Evolutionary conservation across 1,284 basidiomycete species (phyloP).

Genomic region (Xerocomus cyaneibrunnescens): DNA sequence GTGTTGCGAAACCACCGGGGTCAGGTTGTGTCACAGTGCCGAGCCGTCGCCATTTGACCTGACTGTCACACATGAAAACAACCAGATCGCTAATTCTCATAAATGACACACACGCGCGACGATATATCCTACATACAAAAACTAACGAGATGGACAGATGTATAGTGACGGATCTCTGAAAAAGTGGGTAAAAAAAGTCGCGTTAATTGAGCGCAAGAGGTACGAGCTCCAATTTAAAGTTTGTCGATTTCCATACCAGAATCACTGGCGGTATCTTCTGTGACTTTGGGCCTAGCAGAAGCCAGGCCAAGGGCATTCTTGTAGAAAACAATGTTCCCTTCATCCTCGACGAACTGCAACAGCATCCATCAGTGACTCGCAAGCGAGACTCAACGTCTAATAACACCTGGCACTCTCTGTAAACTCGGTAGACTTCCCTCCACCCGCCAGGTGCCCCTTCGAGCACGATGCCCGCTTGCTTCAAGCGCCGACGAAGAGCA

Average conservation of each 20-base stretch:
- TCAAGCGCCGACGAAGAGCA: slow-evolving; percentile 83
- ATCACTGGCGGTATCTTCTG: slow-evolving; percentile 69
- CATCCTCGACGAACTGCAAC: slow-evolving; percentile 84
- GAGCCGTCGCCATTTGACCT: too few species aligned
- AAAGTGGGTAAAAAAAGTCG: neutral
- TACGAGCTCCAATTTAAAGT: slow-evolving; percentile 27
- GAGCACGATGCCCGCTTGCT: slow-evolving; percentile 56
- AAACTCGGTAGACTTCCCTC: slow-evolving; percentile 76
- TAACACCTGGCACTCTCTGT: slow-evolving; percentile 68
- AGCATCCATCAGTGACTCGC: slow-evolving; percentile 18
- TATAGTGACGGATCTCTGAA: too few species aligned
- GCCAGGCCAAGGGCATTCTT: slow-evolving; percentile 85
- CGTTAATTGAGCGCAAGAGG: too few species aligned
- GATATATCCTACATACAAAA: too few species aligned
- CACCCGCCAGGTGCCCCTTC: slow-evolving; percentile 72
- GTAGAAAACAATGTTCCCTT: slow-evolving; percentile 90
- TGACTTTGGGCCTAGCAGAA: slow-evolving; percentile 60
- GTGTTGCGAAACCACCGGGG: too few species aligned
- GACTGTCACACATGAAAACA: too few species aligned
- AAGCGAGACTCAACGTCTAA: neutral
- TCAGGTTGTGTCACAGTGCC: too few species aligned
- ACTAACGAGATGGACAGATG: too few species aligned
- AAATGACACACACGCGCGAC: too few species aligned
- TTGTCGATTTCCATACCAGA: slow-evolving; percentile 79
- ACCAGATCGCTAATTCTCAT: too few species aligned